Base-by-base conservation (phyloP, 2,329 filamentous ascomycete species). In the Chaetoscypha palmicola region DNA sequence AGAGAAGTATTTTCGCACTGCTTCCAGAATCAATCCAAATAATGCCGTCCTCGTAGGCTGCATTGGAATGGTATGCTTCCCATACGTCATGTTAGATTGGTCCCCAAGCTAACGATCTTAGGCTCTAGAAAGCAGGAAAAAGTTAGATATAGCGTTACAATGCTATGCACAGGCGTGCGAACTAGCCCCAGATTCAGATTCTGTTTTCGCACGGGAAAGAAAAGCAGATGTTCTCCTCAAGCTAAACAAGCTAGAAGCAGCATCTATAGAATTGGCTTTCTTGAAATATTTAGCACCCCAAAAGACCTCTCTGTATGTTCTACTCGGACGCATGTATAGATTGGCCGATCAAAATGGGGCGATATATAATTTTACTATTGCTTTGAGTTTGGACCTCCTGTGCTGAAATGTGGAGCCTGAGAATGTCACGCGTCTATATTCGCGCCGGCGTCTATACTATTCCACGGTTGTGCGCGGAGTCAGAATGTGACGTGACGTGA, bases 251-350 rank as follows among this genome's bases (percentile, higher is more conserved):
- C 4, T 40, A 30, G 14, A 40, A 3, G 37, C 20, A 40, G 37
- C 37, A 8, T 17, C 24, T 17, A 16, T 22, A 17, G 37, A 40
- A 40, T 31, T 40, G 17, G 37, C 23, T 4, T n/a, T 40, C 16
- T 32, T 40, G n/a, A 40, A 16, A 20, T 22, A 31, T 30, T 22
- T 40, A 10, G 37, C 37, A n/a, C 37, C 37, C 11, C 23, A 31
- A 30, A 40, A 20, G 16, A 24, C 23, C 3, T 1, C 10, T 21
- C 8, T 40, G 23, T 40, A 40, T 17, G 24, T 40, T 16, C 37
- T 40, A 8, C 23, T 40, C 11, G 37, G 37, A 21, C 23, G 37
- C 8, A 30, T 40, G 24, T 31, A 40, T 31, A 17, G 3, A 16
- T 30, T 40, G 14, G 24, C n/a, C n/a, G n/a, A n/a, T n/a, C n/a